phyloP scores from a whole-genome alignment of 345 rosid genomes.

The Populus davidiana region DNA sequence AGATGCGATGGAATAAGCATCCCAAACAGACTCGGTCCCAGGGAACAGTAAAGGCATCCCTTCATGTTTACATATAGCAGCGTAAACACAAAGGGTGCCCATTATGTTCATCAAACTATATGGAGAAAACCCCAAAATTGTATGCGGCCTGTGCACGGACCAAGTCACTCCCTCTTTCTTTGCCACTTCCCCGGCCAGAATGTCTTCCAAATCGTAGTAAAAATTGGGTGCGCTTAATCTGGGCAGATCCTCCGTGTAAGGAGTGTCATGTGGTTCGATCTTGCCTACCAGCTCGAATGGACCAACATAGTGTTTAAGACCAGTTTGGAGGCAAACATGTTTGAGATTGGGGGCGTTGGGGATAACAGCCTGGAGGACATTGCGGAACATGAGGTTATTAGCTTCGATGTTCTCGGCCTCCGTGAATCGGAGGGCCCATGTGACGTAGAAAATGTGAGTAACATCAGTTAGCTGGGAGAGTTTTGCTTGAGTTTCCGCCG shows the following conservation, averaged over 20 bases:
- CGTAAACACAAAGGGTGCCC: slow-evolving; percentile 66
- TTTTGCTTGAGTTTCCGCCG: slow-evolving; percentile 38
- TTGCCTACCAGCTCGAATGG: slow-evolving; percentile 30
- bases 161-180: slow-evolving; percentile 59
- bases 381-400: slow-evolving; percentile 63
- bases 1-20: slow-evolving; percentile 42
- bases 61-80: slow-evolving; percentile 75
- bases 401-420: slow-evolving; percentile 53
- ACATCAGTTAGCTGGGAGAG: slow-evolving; percentile 59
- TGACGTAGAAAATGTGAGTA: slow-evolving; percentile 66
- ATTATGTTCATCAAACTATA: slow-evolving; percentile 69
- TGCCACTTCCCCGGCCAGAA: slow-evolving; percentile 52
- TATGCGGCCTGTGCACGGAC: slow-evolving; percentile 64
- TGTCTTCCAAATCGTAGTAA: slow-evolving; percentile 61
- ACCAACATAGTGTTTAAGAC: slow-evolving; percentile 56
- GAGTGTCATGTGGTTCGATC: slow-evolving; percentile 43
- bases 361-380: slow-evolving; percentile 52
- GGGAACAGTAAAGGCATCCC: slow-evolving; percentile 60
- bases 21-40: slow-evolving; percentile 63
- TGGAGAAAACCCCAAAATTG: slow-evolving; percentile 78
- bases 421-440: slow-evolving; percentile 46
- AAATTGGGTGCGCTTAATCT: slow-evolving; percentile 52
- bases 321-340: slow-evolving; percentile 75
- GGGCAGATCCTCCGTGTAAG: slow-evolving; percentile 72
- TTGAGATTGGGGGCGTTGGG: slow-evolving; percentile 62